Base-by-base conservation (phyloP, 169 alveolate genomes). In the Cryptosporidium sp. region DNA sequence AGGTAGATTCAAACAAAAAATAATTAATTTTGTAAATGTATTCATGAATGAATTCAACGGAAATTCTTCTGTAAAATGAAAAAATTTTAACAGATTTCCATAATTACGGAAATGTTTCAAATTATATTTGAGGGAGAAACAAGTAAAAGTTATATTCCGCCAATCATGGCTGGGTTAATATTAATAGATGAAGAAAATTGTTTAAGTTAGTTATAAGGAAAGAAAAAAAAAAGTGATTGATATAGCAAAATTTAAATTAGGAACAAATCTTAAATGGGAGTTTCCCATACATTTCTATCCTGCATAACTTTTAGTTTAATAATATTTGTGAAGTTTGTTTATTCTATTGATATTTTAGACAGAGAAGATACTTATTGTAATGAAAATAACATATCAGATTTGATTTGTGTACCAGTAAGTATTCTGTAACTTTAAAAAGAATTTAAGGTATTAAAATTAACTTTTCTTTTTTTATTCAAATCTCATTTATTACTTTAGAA, bases 361-460 rank as follows among this genome's bases (percentile, higher is more conserved):
- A 73, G 71, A n/a, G 86, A 73, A 2, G 67, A 80, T 43, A 80
- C 89, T 18, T 80, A 59, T 37, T 80, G 89, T 26, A 80, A 80
- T 48, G 75, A 59, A 4, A 43, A 80, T 18, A 80, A 80, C 29
- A 45, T 80, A 31, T 41, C 59, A 3, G 89, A 80, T 41, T 62
- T 80, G 39, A 59, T 80, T 62, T 80, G 89, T 48, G 68, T 80
- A 14, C 75, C 89, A 21, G 89, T 80, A 80, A 80, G 89, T 65
- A 16, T 39, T 26, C 9, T 61, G 14, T 18, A 8, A 10, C 58
- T 18, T 2, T 48, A 18, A 48, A 5, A 48, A 14, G 58, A 33
- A 41, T 41, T 8, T 41, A 2, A 41, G 5, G 1, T 2, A 9
- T 61, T 16, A 3, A 4, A 29, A 61, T 21, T 33, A 33, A 31